phyloP scores from a whole-genome alignment of 2,329 filamentous ascomycete species.

The Colletotrichum incanum region DNA sequence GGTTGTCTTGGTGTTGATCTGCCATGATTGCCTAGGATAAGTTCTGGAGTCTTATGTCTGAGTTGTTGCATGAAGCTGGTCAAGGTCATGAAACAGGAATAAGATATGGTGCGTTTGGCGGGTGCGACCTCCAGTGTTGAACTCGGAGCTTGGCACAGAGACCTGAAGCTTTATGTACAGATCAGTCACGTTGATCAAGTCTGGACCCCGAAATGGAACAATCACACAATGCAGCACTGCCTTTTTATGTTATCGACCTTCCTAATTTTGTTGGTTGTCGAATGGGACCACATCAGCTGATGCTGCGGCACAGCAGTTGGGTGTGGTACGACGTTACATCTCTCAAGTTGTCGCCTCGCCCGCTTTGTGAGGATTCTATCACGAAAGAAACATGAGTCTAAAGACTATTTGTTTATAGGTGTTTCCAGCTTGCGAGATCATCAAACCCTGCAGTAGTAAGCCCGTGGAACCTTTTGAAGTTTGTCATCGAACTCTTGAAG shows the following conservation, averaged over 20 bases:
- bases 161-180: background rate
- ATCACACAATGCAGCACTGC: background rate
- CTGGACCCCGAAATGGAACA: background rate
- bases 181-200: fast-evolving
- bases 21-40: too few relatives aligned
- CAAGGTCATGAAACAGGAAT: background rate
- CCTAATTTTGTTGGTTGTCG: background rate
- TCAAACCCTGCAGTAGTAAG: background rate
- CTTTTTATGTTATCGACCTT: background rate
- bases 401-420: background rate
- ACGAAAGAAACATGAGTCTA: too few relatives aligned
- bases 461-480: background rate
- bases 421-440: background rate
- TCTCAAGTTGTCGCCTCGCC: too few relatives aligned
- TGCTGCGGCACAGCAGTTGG: background rate
- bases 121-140: background rate
- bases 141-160: background rate
- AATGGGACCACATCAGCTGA: background rate
- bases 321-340: background rate
- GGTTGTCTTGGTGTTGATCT: background rate
- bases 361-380: too few relatives aligned
- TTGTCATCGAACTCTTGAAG: too few relatives aligned
- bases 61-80: background rate
- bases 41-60: background rate
- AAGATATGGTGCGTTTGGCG: background rate